phyloP scores from a whole-genome alignment of 139 green algal genomes.

The Chlorella sp. region DNA sequence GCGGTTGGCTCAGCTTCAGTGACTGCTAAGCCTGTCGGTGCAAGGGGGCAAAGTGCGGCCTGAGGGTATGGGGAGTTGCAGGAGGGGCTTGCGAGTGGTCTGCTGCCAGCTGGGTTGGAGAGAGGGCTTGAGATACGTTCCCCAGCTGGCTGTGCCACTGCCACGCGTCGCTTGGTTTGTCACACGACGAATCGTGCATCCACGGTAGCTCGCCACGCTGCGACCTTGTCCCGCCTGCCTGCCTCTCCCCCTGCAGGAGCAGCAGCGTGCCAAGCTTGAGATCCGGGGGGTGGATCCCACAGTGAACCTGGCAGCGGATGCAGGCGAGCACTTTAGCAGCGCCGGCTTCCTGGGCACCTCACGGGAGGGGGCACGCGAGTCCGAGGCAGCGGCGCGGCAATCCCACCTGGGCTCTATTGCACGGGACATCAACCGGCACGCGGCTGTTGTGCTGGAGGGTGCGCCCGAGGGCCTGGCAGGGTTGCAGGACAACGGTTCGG shows the following conservation, averaged over 20 bases:
- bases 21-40: no score
- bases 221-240: neutral
- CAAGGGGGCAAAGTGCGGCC: no score
- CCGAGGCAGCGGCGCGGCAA: neutral
- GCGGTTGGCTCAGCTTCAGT: no score
- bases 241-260: slow-evolving; percentile 3
- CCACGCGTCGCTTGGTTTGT: no score
- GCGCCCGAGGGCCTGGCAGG: slow-evolving; percentile 20
- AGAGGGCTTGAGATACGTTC: no score
- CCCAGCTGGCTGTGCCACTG: no score
- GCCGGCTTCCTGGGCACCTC: slow-evolving; percentile 7
- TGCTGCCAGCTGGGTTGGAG: no score
- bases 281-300: slow-evolving; percentile 54
- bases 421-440: slow-evolving; percentile 49
- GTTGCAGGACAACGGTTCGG: neutral
- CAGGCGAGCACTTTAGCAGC: slow-evolving; percentile 10
- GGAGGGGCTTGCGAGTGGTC: no score
- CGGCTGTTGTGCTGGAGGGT: slow-evolving; percentile 40
- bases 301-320: slow-evolving; percentile 60
- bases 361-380: neutral
- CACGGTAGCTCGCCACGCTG: no score
- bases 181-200: no score
- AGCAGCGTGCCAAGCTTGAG: neutral
- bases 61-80: no score
- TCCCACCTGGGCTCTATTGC: slow-evolving; percentile 26